Evolutionary conservation across 1,284 basidiomycete species (phyloP).

Genomic region (Cutaneotrichosporon cavernicola): DNA sequence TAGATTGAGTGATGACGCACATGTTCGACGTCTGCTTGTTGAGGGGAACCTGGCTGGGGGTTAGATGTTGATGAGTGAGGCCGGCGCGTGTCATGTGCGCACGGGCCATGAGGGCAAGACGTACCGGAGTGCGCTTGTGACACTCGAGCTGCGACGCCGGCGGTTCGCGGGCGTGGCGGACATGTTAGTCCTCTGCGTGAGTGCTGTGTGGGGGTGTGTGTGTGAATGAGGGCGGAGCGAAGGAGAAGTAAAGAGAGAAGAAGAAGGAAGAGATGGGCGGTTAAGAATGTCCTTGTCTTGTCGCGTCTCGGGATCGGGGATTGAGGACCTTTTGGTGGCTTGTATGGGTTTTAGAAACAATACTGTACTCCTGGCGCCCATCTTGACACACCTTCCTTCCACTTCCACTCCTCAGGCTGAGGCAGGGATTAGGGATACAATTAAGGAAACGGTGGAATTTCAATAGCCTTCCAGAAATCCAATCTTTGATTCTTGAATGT

Average conservation of each 20-base stretch:
- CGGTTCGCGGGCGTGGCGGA: conserved; percentile 19
- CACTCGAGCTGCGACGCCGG: conserved; percentile 40
- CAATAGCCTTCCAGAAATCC: not conserved
- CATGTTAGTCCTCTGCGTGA: conserved; percentile 10
- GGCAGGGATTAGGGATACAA: not conserved
- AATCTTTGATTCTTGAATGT: not conserved
- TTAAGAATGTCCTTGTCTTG: not conserved
- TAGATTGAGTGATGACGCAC: conserved; percentile 12
- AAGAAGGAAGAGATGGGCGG: not conserved
- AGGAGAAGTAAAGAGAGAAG: not conserved
- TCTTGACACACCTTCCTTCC: too few relatives aligned
- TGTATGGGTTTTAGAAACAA: not conserved
- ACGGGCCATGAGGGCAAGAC: conserved; percentile 12
- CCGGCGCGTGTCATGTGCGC: conserved; percentile 5
- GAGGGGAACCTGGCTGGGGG: conserved; percentile 42
- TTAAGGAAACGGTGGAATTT: conserved; percentile 2
- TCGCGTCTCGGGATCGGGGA: not conserved
- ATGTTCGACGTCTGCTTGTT: conserved; percentile 32
- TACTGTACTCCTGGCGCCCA: not conserved
- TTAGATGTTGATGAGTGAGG: conserved; percentile 8
- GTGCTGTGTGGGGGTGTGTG: not conserved
- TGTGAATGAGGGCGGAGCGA: not conserved
- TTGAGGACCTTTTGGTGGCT: not conserved
- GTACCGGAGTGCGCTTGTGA: conserved; percentile 43
- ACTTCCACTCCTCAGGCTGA: not conserved